Base-by-base conservation (phyloP, 2,329 filamentous ascomycete species). In the Neonectria punicea region DNA sequence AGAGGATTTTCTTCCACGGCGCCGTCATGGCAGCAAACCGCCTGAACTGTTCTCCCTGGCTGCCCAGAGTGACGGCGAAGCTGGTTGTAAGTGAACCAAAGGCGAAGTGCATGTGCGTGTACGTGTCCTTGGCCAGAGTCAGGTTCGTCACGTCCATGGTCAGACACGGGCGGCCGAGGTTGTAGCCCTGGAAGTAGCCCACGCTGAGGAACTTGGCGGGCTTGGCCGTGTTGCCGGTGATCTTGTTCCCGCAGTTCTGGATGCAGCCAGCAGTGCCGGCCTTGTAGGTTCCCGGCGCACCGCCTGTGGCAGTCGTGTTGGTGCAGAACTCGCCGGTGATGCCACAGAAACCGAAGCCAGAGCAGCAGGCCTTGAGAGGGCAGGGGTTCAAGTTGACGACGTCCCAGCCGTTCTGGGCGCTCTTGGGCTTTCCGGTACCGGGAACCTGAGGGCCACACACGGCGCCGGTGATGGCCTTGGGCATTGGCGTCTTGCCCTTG, bases 291-390 rank as follows among this genome's bases (percentile, higher is more conserved):
- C 77, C 77, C 1, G 76, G 74, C 0, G 69, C 66, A 1, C 72
- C 74, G 0, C 75, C 77, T 7, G 73, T 74, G 1, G 61, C 75
- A 46, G 70, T 70, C 0, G 74, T 70, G 61, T 73, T 66, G 3
- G 73, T 75, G 28, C 83, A 86, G 67, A 84, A 85, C 14, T 82
- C 82, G 1, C 68, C 66, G 0, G 80, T 82, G 1, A 77, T 77
- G 5, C 83, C 84, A 25, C 84, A 86, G 53, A 82, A 76, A 0
- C 83, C 84, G 75, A 80, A 81, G 18, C 75, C 72, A 13, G 79
- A 76, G 67, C 81, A 83, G 68, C 80, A 82, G 1, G 76, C 78
- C 28, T 82, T 81, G 0, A 84, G 73, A 0, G 81, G 81, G 63
- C 85, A 87, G 0, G 78, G 81, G 64, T 86, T 87, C 6, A 86